Evolutionary conservation across 306 rosid genomes (phyloP).

Genomic region (Lathyrus sativus): DNA sequence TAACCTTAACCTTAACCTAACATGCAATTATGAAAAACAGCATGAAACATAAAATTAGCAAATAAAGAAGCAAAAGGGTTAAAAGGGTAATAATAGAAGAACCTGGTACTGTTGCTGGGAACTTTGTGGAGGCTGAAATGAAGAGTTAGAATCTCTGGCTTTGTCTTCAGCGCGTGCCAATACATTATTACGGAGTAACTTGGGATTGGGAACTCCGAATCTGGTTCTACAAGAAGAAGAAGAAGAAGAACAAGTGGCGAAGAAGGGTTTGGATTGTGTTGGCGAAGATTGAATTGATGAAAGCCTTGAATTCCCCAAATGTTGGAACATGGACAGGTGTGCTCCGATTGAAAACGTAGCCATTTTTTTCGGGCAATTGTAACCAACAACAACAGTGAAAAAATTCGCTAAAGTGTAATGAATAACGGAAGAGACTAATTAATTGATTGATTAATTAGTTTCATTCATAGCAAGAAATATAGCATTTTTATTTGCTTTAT

Average conservation of each 20-base stretch:
- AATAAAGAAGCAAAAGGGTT: conserved; percentile 9
- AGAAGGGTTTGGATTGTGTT: conserved; percentile 39
- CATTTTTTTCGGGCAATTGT: conserved; percentile 40
- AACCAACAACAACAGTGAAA: neutral
- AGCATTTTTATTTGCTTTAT: no score
- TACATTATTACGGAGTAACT: conserved; percentile 51
- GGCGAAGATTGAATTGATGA: conserved; percentile 39
- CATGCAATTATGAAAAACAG: conserved; percentile 28
- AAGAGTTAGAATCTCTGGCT: conserved; percentile 55
- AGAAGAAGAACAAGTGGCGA: conserved; percentile 44
- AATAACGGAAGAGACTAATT: neutral
- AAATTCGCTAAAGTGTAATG: neutral
- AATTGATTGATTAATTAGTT: neutral
- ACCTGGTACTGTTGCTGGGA: conserved; percentile 61
- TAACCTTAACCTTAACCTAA: neutral
- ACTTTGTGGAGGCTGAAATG: conserved; percentile 55
- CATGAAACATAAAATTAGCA: conserved; percentile 29
- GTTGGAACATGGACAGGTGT: conserved; percentile 45
- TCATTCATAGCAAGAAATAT: neutral
- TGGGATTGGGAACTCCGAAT: conserved; percentile 38
- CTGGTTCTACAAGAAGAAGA: conserved; percentile 41
- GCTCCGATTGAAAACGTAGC: conserved; percentile 62
- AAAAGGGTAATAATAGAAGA: conserved; percentile 30
- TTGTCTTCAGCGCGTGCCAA: conserved; percentile 78
- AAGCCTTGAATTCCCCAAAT: conserved; percentile 38